Evolutionary conservation across 306 rosid genomes (phyloP), one percentile per base, ranked within the genome.

Genomic region (Astragalus membranaceus): DNA sequence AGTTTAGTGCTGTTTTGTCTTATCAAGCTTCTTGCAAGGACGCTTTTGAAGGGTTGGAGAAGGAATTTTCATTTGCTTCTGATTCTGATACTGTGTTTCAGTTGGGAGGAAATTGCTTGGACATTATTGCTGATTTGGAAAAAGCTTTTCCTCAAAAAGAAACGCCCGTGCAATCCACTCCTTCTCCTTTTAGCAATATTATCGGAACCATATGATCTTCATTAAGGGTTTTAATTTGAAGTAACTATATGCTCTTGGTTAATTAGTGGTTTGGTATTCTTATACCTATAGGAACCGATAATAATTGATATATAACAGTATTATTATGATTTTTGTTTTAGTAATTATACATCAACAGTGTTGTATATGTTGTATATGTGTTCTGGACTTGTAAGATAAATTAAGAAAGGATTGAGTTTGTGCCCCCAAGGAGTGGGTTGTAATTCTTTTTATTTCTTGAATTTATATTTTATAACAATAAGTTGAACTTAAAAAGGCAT

Each of bases 101-200:
- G 2, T 20, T 79, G 1, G 83, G 83, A 51, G 83, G 79, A 6
- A 79, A 67, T 2, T 44, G 72, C 20, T 67, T 79, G 47, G 83
- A 79, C 42, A 73, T 67, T 6, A 60, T 73, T 26, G 62, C 79
- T 5, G 75, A 10, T 6, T 4, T 73, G 1, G 37, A 50, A n/a
- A 67, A 59, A 0, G 5, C 32, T 10, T 0, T 0, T 9, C 82
- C 75, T 15, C 3, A 9, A 1, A 12, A 3, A 7, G 0, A 3
- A 0, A 9, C 14, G 1, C 48, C 56, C 0, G 16, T 50, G 12
- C 4, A 33, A n/a, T n/a, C 54, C 14, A 4, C 59, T 3, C 74
- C 79, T 33, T 59, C 79, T 5, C 3, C 10, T 1, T 67, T 7
- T 14, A 44, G 65, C 53, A 51, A 4, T 53, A 26, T 67, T 4